Conservation (phyloP, 139 green algal genomes). For the Picochlorum sp. region DNA sequence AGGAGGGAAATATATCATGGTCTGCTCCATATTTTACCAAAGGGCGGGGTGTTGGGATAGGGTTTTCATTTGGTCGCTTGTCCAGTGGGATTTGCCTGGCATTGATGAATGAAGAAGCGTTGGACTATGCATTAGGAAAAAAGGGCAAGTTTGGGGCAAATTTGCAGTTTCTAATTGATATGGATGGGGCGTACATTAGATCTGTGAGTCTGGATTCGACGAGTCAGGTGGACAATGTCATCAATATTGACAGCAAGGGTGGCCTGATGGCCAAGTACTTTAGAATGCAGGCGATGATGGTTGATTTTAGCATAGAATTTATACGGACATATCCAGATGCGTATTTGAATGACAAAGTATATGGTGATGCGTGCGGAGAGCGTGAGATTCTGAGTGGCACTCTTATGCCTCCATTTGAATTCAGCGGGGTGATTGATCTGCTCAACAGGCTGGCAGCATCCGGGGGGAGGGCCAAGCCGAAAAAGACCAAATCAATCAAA, state of each 20-base stretch:
- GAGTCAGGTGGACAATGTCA: constrained; percentile 3
- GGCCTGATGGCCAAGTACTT: constrained; percentile 11
- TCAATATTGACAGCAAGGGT: not conserved
- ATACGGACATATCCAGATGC: not conserved
- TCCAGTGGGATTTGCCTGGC: not conserved
- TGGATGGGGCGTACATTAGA: constrained; percentile 9
- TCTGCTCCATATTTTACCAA: constrained; percentile 11
- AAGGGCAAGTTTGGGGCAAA: not conserved
- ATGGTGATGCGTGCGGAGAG: not conserved
- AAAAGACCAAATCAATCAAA: not conserved
- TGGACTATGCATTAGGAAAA: not conserved
- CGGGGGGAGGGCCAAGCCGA: not conserved
- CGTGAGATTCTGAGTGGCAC: constrained; percentile 5
- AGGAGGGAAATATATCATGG: constrained; percentile 8
- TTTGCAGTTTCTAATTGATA: constrained; percentile 3
- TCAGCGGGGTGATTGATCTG: constrained; percentile 5
- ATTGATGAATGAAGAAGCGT: constrained; percentile 9
- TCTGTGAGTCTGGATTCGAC: constrained; percentile 1
- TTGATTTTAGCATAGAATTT: constrained; percentile 7
- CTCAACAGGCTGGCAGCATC: constrained; percentile 3
- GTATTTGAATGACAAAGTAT: not conserved
- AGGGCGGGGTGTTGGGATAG: not conserved
- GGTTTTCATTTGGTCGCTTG: not conserved
- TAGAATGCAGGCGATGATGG: constrained; percentile 6
- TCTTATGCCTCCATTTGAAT: not conserved